phyloP scores from a whole-genome alignment of 805 yeast species.

The Kuraishia floccosa region DNA sequence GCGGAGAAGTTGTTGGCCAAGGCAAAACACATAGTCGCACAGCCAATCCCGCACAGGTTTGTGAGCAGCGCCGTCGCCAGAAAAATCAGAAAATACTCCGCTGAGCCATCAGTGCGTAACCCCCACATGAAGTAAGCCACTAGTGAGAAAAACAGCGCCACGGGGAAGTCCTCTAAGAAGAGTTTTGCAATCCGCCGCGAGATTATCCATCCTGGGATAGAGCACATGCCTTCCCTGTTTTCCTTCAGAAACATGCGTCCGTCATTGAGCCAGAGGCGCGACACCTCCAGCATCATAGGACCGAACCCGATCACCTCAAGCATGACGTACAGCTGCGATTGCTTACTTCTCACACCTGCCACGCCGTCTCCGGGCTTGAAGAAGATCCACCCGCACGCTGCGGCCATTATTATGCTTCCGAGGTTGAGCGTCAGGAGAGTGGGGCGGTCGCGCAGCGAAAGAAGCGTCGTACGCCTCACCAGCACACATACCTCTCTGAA shows the following conservation, averaged over 20 bases:
- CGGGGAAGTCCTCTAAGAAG: constrained; percentile 49
- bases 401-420: constrained; percentile 29
- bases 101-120: constrained; percentile 25
- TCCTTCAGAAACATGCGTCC: constrained; percentile 43
- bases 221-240: constrained; percentile 48
- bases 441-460: constrained; percentile 20
- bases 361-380: constrained; percentile 40
- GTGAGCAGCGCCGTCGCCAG: constrained; percentile 38
- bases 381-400: constrained; percentile 57
- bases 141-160: constrained; percentile 38
- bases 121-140: constrained; percentile 67
- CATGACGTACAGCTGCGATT: constrained; percentile 34
- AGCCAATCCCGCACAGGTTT: constrained; percentile 36
- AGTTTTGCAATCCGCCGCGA: constrained; percentile 51
- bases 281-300: constrained; percentile 37
- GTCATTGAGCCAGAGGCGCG: constrained; percentile 37
- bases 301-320: constrained; percentile 38
- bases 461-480: constrained; percentile 21
- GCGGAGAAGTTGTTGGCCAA: constrained; percentile 39
- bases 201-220: constrained; percentile 47
- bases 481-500: constrained; percentile 11
- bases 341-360: constrained; percentile 49
- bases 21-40: constrained; percentile 37
- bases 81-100: constrained; percentile 39
- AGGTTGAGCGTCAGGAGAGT: constrained; percentile 21